Percentiles rank a stretch among this genome's conserved stretches.
Conservation (phyloP, 805 yeast species). For the Kuraishia piskuri region DNA sequence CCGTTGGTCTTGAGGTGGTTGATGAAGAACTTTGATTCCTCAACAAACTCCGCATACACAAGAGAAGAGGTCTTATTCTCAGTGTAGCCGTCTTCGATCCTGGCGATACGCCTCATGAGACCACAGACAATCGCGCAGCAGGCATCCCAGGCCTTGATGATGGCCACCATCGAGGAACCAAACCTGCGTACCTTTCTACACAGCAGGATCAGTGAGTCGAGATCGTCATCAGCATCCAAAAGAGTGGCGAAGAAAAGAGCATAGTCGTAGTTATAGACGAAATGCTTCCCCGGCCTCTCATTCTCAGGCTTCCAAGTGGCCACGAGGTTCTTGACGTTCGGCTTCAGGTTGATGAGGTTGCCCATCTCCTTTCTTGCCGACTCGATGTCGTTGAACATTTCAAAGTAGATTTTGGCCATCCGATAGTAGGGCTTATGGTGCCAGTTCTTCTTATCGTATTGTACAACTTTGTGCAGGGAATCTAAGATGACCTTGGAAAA, state of each 20-base stretch:
- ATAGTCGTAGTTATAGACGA: constrained; percentile 66
- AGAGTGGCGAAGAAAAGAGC: constrained; percentile 54
- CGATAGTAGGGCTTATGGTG: constrained; percentile 79
- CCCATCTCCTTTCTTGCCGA: constrained; percentile 61
- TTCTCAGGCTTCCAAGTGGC: constrained; percentile 90
- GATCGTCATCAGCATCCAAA: constrained; percentile 43
- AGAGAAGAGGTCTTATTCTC: constrained; percentile 42
- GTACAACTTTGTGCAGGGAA: constrained; percentile 36
- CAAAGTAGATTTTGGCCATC: constrained; percentile 52
- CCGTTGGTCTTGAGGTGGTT: constrained; percentile 18
- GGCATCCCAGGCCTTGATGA: constrained; percentile 58
- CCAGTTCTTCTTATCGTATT: constrained; percentile 79
- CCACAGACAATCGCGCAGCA: constrained; percentile 43
- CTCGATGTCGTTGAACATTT: constrained; percentile 41
- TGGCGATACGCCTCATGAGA: constrained; percentile 37
- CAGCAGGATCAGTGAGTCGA: constrained; percentile 49
- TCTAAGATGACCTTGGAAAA: constrained; percentile 33
- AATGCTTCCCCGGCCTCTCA: constrained; percentile 92
- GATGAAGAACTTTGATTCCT: constrained; percentile 25
- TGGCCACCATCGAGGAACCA: constrained; percentile 65
- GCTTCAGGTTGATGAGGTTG: constrained; percentile 52
- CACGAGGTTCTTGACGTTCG: constrained; percentile 62
- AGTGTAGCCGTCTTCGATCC: constrained; percentile 36
- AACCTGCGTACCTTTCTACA: constrained; percentile 71
- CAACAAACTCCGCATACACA: constrained; percentile 32